Evolutionary conservation across 257 asterid species (phyloP).

Genomic region (Plantago major): DNA sequence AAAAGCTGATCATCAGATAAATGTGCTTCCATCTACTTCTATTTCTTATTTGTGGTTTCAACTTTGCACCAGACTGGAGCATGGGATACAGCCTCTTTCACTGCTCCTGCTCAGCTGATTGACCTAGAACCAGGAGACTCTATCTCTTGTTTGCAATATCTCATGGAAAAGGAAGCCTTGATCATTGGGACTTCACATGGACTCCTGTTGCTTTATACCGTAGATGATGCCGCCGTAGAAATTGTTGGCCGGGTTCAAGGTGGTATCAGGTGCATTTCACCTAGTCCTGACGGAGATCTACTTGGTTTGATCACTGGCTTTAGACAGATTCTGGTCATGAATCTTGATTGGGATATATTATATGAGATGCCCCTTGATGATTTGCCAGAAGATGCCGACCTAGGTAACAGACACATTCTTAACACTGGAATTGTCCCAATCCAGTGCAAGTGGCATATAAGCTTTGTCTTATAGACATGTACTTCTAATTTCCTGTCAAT

Average conservation of each 20-base stretch:
- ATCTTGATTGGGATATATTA: conserved; percentile 92
- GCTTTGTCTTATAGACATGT: background rate
- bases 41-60: background rate
- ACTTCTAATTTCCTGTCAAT: conserved; percentile 7
- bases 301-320: conserved; percentile 78
- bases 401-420: conserved; percentile 50
- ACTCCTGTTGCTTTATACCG: conserved; percentile 57
- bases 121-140: conserved; percentile 77
- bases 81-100: conserved; percentile 30
- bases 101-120: conserved; percentile 37
- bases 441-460: background rate
- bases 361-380: conserved; percentile 82
- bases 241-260: conserved; percentile 93
- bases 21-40: no score
- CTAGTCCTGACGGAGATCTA: conserved; percentile 97
- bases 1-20: no score
- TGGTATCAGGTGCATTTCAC: conserved; percentile 87
- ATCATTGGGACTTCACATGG: conserved; percentile 80
- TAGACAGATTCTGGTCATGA: conserved; percentile 85
- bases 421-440: conserved; percentile 1
- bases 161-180: conserved; percentile 93
- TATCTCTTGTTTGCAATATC: conserved; percentile 75
- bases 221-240: conserved; percentile 61
- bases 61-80: conserved; percentile 39
- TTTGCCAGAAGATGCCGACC: conserved; percentile 71